These are phyloP conservation scores for Aspergillus alliaceus DNA, from an alignment of 2,329 filamentous ascomycete genomes.

Conservation along the genomic window DNA sequence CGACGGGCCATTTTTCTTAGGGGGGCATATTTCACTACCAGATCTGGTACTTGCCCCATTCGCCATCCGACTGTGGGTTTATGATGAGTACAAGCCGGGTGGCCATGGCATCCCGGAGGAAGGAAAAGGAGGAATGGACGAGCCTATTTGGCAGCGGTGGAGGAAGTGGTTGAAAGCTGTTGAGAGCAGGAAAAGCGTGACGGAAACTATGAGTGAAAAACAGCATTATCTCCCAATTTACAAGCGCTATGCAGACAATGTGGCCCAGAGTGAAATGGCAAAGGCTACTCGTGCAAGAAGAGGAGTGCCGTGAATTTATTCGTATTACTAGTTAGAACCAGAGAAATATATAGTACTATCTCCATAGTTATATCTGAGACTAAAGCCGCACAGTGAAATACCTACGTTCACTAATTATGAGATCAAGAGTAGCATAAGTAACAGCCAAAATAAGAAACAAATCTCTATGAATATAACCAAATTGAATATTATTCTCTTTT, in stretches of 20 bases:
- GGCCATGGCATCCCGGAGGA: slow-evolving; percentile 52
- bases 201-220: slow-evolving; percentile 66
- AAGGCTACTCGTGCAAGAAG: slow-evolving; percentile 64
- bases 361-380: too few relatives aligned
- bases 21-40: slow-evolving; percentile 62
- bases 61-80: slow-evolving; percentile 69
- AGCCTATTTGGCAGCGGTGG: slow-evolving; percentile 64
- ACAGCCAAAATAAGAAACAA: too few relatives aligned
- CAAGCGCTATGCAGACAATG: slow-evolving; percentile 65
- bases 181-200: slow-evolving; percentile 60
- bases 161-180: slow-evolving; percentile 63
- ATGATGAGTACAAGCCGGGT: slow-evolving; percentile 70
- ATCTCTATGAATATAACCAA: too few relatives aligned
- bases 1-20: slow-evolving; percentile 67
- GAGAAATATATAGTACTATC: neutral
- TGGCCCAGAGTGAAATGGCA: slow-evolving; percentile 61
- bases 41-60: slow-evolving; percentile 73
- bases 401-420: too few relatives aligned
- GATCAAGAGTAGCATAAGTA: too few relatives aligned
- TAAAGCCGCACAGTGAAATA: too few relatives aligned
- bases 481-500: too few relatives aligned
- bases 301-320: slow-evolving; percentile 55
- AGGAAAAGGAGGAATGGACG: slow-evolving; percentile 54
- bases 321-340: neutral
- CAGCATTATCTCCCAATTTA: slow-evolving; percentile 70